phyloP scores from a whole-genome alignment of 331 rosid genomes.

The Cydonia oblonga region DNA sequence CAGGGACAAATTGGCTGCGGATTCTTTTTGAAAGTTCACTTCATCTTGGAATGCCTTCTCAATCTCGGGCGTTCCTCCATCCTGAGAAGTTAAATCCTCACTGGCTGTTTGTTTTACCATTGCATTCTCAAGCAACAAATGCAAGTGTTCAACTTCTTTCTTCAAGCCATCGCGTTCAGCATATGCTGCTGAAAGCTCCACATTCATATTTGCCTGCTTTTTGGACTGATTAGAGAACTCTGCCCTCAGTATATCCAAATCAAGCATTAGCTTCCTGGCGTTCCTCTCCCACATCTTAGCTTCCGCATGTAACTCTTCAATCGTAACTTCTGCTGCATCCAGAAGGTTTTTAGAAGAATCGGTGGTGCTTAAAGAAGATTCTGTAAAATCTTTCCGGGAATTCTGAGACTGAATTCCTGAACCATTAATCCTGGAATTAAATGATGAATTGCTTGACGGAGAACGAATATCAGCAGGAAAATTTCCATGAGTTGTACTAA shows the following conservation, averaged over 20 bases:
- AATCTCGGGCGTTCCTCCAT: constrained; percentile 25
- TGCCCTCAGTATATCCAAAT: constrained; percentile 51
- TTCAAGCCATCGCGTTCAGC: constrained; percentile 57
- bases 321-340: constrained; percentile 44
- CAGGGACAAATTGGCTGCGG: constrained; percentile 53
- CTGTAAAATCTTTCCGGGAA: constrained; percentile 15
- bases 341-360: constrained; percentile 26
- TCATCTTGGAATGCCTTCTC: constrained; percentile 54
- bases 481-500: constrained; percentile 7
- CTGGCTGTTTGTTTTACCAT: constrained; percentile 24
- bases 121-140: constrained; percentile 29
- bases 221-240: constrained; percentile 56
- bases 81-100: constrained; percentile 36
- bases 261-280: constrained; percentile 71
- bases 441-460: constrained; percentile 24
- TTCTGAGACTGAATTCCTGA: constrained; percentile 26
- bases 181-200: constrained; percentile 48
- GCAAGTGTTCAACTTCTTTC: constrained; percentile 49
- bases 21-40: constrained; percentile 64
- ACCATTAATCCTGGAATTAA: constrained; percentile 27
- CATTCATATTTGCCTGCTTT: constrained; percentile 33
- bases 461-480: not conserved
- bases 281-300: constrained; percentile 98
- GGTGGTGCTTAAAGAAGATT: constrained; percentile 17
- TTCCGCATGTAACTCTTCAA: constrained; percentile 71